phyloP scores from a whole-genome alignment of 2,329 filamentous ascomycete genomes.

The Fusarium neocosmosporiellum region DNA sequence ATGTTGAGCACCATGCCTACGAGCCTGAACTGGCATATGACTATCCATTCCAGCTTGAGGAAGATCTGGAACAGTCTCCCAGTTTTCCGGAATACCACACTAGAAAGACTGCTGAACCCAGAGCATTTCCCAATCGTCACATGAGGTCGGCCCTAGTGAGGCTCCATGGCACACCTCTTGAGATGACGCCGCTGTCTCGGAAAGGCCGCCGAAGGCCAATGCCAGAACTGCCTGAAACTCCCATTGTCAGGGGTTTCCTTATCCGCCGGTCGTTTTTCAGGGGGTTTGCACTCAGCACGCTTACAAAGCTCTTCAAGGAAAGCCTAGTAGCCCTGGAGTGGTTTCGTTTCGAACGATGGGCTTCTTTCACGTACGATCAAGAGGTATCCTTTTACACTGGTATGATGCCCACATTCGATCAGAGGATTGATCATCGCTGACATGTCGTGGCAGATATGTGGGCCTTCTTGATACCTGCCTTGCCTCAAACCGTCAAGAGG shows the following conservation, averaged over 20 bases:
- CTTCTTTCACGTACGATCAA: neutral
- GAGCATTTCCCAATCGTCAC: neutral
- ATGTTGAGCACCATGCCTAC: neutral
- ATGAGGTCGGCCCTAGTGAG: neutral
- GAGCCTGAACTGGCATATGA: neutral
- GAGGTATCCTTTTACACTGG: neutral
- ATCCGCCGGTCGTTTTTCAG: neutral
- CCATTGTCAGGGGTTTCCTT: conserved; percentile 11
- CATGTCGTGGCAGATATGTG: neutral
- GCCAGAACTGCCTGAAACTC: neutral
- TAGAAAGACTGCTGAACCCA: neutral
- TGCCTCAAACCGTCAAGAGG: conserved; percentile 4
- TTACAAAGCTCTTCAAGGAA: conserved; percentile 12
- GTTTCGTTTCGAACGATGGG: conserved; percentile 10
- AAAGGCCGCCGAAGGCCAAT: neutral
- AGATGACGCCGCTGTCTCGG: neutral
- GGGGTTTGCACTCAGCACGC: neutral
- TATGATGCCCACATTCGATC: neutral
- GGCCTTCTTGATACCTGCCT: neutral
- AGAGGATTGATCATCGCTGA: neutral
- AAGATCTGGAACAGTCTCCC: neutral
- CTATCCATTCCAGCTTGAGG: conserved; percentile 8
- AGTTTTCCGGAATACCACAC: neutral
- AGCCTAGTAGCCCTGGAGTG: conserved; percentile 7
- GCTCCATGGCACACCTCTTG: conserved; percentile 10